Evolutionary conservation across 2,329 filamentous ascomycete species (phyloP), one percentile per base, ranked within the genome.

Genomic region (Cadophora gregata): DNA sequence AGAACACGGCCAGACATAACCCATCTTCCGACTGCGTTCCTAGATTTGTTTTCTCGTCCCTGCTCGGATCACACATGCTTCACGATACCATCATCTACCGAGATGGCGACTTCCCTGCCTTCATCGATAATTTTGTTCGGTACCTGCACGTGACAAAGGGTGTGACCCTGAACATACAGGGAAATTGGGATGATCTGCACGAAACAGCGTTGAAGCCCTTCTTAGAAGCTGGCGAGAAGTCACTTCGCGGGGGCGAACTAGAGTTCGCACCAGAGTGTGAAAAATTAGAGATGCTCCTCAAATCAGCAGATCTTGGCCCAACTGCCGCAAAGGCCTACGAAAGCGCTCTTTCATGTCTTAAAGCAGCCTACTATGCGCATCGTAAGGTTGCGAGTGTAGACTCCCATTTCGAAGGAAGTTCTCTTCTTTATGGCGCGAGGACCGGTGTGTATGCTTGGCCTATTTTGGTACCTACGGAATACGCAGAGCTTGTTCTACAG

Each of bases 401-500:
- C 2, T 8, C 12, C 25, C 7, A 16, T 12, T 9, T 24, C n/a
- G 33, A 58, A 16, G 19, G 16, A 12, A 58, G n/a, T 12, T 3
- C 53, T 24, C 9, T 58, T 19, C 19, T 58, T 2, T 58, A 38
- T 25, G 53, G 53, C 25, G 53, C 29, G 12, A 58, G 53, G 12
- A 58, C 31, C 25, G 53, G 53, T 12, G 31, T 58, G 2, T 58
- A 42, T n/a, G 53, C 53, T 16, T 58, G 53, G 53, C 31, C 53
- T 10, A 58, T 58, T n/a, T 25, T 65, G 21, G 62, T 59, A 1
- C 31, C 58, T 16, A n/a, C 51, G 7, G 64, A 75, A 12, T 79
- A 76, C 59, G 71, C 75, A n/a, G 63, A 60, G 5, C 55, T 78
- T 36, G 64, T 80, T 9, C 69, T 71, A 5, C 62, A 69, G 51